These are phyloP conservation scores for Saturnispora silvae DNA, from an alignment of 805 yeast genomes.

Conservation along the genomic window DNA sequence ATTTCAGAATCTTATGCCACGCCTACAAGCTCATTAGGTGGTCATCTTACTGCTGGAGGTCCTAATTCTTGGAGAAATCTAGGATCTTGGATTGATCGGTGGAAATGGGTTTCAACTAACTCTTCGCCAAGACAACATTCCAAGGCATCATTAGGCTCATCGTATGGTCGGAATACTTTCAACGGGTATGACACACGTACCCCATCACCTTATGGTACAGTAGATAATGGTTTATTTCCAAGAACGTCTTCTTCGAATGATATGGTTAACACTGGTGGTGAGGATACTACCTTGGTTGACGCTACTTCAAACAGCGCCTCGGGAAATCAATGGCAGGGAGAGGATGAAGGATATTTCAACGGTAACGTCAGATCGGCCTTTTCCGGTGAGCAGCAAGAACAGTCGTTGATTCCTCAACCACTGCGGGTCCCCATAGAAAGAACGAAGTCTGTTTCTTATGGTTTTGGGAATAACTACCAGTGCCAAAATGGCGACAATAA, in stretches of 20 bases:
- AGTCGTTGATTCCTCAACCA: neutral
- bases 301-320: no score
- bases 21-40: constrained; percentile 1
- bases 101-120: constrained; percentile 12
- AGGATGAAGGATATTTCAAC: constrained; percentile 1
- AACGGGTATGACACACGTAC: neutral
- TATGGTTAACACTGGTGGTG: no score
- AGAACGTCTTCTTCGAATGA: constrained; percentile 3
- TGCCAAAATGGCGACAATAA: neutral
- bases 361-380: constrained; percentile 2
- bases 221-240: constrained; percentile 2
- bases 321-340: constrained; percentile 7
- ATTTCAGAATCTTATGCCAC: constrained; percentile 29
- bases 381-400: neutral
- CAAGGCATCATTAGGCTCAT: constrained; percentile 8
- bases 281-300: no score
- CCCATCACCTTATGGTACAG: neutral
- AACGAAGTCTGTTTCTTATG: neutral
- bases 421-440: neutral
- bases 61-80: constrained; percentile 24
- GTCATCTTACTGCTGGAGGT: neutral
- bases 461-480: constrained; percentile 5
- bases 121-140: constrained; percentile 7
- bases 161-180: constrained; percentile 9
- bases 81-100: constrained; percentile 24